Base-by-base conservation (phyloP, 352 stramenopile species). In the Phytophthora colocasiae region DNA sequence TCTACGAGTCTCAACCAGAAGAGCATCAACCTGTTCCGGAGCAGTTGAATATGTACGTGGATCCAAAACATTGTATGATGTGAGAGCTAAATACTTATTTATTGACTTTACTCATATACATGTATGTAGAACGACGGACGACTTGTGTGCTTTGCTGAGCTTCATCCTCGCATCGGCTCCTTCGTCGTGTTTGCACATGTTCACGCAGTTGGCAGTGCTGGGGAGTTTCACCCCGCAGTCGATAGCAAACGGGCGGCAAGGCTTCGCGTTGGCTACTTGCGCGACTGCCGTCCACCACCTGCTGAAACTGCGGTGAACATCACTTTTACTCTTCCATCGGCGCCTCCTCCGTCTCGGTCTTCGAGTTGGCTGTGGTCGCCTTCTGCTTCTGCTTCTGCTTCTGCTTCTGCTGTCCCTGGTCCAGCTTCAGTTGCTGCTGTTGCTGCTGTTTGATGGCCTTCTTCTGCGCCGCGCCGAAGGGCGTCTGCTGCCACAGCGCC, bases 141-240 rank as follows among this genome's bases (percentile, higher is more conserved):
- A 90, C 31, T 50, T 91, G 40, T 71, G 66, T 0, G 57, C 75
- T 10, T 47, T 91, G 48, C 69, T 93, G 8, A 75, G 74, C 41
- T 91, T 93, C 48, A 44, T 89, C 24, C 57, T 91, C 10, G 75
- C 74, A 3, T 72, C 78, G 4, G 69, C 84, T 9, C 78, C 80
- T 8, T 75, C 69, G 7, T 71, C 70, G 2, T 83, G 78, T 19
- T 56, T 68, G 8, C 82, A 89, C 45, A 44, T 81, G 22, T 83
- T 79, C 52, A 87, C 84, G 9, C 84, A 91, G 45, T 63, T 93
- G 8, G 80, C 75, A 26, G 60, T 93, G 17, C 56, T 93, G 1
- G 76, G 84, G 15, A 81, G 81, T 60, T 90, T 83, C 55, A 69
- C 78, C 45, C 66, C 79, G 29, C 51, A 63, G 47, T 61, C 44